phyloP scores from a whole-genome alignment of 2,329 filamentous ascomycete species.

The Stagonosporopsis chrysanthemi region DNA sequence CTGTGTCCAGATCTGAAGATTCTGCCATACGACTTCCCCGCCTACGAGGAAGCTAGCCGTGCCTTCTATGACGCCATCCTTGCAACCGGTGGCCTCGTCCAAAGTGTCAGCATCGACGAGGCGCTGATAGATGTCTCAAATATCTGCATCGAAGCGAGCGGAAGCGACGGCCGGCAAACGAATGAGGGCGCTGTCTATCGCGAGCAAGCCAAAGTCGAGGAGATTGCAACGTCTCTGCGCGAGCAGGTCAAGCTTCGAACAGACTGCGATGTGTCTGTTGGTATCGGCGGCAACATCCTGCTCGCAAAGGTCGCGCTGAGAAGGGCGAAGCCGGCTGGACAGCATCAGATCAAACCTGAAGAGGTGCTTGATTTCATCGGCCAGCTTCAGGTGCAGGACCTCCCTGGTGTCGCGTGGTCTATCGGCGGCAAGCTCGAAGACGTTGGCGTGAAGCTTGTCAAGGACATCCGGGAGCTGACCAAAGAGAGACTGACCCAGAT shows the following conservation, averaged over 20 bases:
- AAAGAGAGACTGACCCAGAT: conserved; percentile 76
- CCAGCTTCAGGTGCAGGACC: conserved; percentile 76
- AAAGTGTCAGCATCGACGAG: conserved; percentile 97
- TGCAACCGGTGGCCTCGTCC: conserved; percentile 79
- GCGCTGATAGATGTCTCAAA: conserved; percentile 84
- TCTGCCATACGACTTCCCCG: conserved; percentile 93
- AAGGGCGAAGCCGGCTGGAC: conserved; percentile 92
- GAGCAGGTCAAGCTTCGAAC: conserved; percentile 75
- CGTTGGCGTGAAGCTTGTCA: conserved; percentile 80
- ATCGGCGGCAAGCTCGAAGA: conserved; percentile 89
- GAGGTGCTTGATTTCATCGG: conserved; percentile 79
- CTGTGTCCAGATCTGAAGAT: conserved; percentile 86
- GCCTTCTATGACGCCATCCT: conserved; percentile 88
- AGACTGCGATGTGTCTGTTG: conserved; percentile 87
- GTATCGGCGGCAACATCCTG: conserved; percentile 89
- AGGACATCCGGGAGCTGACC: conserved; percentile 78
- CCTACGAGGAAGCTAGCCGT: conserved; percentile 89
- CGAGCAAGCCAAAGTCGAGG: conserved; percentile 80
- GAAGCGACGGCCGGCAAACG: conserved; percentile 69
- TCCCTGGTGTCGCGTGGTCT: conserved; percentile 93
- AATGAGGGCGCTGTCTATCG: conserved; percentile 74
- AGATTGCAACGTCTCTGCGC: conserved; percentile 73
- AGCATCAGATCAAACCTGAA: conserved; percentile 85
- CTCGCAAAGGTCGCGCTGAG: conserved; percentile 89
- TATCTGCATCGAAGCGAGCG: conserved; percentile 70